Base-by-base conservation (phyloP, 2,329 filamentous ascomycete genomes). In the Eurotiales sp. region DNA sequence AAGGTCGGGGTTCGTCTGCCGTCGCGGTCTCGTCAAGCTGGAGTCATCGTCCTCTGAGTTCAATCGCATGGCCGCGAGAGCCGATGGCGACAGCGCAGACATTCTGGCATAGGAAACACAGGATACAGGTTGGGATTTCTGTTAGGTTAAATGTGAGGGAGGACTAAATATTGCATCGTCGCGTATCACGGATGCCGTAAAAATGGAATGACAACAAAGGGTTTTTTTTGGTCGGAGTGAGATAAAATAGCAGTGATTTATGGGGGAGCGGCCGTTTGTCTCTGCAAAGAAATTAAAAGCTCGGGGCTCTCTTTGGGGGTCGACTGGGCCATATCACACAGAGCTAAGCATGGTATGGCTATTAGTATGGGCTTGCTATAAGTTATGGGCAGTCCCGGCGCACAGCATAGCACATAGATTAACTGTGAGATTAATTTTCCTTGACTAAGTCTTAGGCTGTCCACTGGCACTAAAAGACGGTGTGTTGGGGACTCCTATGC, bases 1-100 rank as follows among this genome's bases (percentile, higher is more conserved):
- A n/a, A 56, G 19, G 23, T 53, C 51, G 15, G 55, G 51, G 23
- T 57, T 55, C 8, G 55, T 57, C 46, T 56, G 53, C 45, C 55
- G 51, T 27, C 55, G 46, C 29, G 54, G 54, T 37, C 55, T 54
- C 22, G 34, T 41, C 53, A 46, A 55, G 23, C 47, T 29, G 19
- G 19, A 15, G 21, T 40, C n/a, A n/a, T n/a, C 46, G 46, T n/a
- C 30, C 14, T 43, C 51, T 14, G 40, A 21, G 22, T 45, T 34
- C 11, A 50, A 43, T 36, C 47, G 47, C 34, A 45, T 39, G 41
- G 40, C 25, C 21, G 46, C 46, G 29, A 43, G 32, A 49, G 39
- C 25, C 45, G 45, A 37, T 22, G 50, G 50, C 50, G 50, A 49
- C 45, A 46, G 22, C 39, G 45, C 29, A 32, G 44, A 44, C 48